Conservation (phyloP, 2,329 filamentous ascomycete species). For the Volutella citrinella region DNA sequence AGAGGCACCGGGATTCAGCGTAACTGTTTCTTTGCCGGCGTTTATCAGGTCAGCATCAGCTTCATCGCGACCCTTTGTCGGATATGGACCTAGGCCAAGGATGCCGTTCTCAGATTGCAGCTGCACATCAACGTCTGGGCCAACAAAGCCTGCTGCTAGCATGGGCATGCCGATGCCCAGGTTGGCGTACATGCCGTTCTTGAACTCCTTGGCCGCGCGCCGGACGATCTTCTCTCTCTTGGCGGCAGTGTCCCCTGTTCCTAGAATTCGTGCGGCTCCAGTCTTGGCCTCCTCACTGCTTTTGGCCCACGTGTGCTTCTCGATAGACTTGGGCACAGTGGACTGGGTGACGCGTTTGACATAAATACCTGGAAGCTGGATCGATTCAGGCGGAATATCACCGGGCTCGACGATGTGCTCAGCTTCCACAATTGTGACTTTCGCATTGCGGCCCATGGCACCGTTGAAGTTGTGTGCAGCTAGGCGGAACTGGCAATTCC, state of each 20-base stretch:
- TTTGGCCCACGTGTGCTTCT: too few species aligned
- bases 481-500: slow-evolving; percentile 83
- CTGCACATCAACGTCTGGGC: slow-evolving; percentile 70
- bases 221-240: slow-evolving; percentile 80
- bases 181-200: slow-evolving; percentile 92
- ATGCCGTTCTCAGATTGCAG: slow-evolving; percentile 79
- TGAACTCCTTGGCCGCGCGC: slow-evolving; percentile 81
- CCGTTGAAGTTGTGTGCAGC: slow-evolving; percentile 89
- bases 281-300: too few species aligned
- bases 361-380: slow-evolving; percentile 85
- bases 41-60: slow-evolving; percentile 89
- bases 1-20: slow-evolving; percentile 70
- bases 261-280: too few species aligned
- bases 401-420: slow-evolving; percentile 87
- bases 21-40: slow-evolving; percentile 87
- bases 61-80: slow-evolving; percentile 63
- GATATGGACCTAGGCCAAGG: slow-evolving; percentile 66
- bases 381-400: slow-evolving; percentile 74
- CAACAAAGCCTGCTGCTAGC: slow-evolving; percentile 78
- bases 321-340: slow-evolving; percentile 73
- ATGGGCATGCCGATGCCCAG: slow-evolving; percentile 90
- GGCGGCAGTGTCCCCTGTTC: too few species aligned
- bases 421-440: slow-evolving; percentile 83
- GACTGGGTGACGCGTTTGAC: slow-evolving; percentile 82
- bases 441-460: slow-evolving; percentile 85